Evolutionary conservation across 2,329 filamentous ascomycete genomes (phyloP), one percentile per base, ranked within the genome.

Genomic region (Waltergamsia citrina): DNA sequence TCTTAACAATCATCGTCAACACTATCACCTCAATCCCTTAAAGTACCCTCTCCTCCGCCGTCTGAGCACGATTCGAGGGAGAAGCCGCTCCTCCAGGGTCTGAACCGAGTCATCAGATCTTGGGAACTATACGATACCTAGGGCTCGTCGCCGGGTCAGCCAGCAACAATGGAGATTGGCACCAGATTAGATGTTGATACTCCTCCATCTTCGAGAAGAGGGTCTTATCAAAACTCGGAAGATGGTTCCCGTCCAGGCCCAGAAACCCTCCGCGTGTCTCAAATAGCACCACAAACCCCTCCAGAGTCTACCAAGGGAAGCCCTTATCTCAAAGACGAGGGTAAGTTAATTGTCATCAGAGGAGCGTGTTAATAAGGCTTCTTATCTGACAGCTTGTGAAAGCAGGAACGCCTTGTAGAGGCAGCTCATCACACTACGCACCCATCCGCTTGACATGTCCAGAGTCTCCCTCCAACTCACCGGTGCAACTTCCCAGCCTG

Each of bases 401-500:
- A n/a, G n/a, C n/a, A n/a, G n/a, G n/a, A n/a, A n/a, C n/a, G n/a
- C n/a, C n/a, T n/a, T n/a, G n/a, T n/a, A n/a, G n/a, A n/a, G n/a
- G n/a, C n/a, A n/a, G n/a, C n/a, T n/a, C n/a, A n/a, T n/a, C n/a
- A n/a, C n/a, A n/a, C n/a, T n/a, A n/a, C n/a, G n/a, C n/a, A n/a
- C n/a, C n/a, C 33, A 32, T 36, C 33, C 37, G 38, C 18, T 37
- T 47, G 14, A 33, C 38, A 23, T 34, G 25, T 14, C 21, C 21
- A n/a, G 19, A 30, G 6, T 24, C 36, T 7, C 32, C 38, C 21
- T 33, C 35, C 30, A 42, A 31, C 21, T 35, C 44, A 6, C 37
- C 38, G 6, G 35, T 53, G 25, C 49, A 44, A 29, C 52, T 60
- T 21, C 57, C 57, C 5, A 59, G 55, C 33, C 41, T 60, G 16